Conservation (phyloP, 75 land plant species). For the Gnetum montanum region DNA sequence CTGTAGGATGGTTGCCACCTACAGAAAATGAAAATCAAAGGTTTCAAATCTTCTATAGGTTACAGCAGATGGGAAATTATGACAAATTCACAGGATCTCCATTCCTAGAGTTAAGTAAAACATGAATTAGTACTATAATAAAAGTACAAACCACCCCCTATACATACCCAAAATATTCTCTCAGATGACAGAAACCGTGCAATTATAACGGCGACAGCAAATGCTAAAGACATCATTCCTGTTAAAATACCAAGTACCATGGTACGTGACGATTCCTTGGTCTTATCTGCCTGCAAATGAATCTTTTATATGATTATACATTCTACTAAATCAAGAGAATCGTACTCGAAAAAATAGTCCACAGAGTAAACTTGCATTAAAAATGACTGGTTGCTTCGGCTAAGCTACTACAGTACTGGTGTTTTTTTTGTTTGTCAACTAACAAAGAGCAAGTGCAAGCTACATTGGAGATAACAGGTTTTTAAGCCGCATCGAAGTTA, state of each 20-base stretch:
- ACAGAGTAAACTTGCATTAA: too few species aligned
- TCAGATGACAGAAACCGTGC: slow-evolving; percentile 49
- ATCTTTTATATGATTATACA: too few species aligned
- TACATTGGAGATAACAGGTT: too few species aligned
- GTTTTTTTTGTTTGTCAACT: too few species aligned
- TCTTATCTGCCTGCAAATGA: slow-evolving; percentile 68
- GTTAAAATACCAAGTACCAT: slow-evolving; percentile 55
- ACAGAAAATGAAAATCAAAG: not conserved
- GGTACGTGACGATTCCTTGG: slow-evolving; percentile 34
- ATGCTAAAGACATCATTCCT: slow-evolving; percentile 40
- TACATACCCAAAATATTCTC: slow-evolving; percentile 38
- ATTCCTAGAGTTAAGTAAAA: not conserved
- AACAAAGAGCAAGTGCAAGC: too few species aligned
- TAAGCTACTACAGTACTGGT: too few species aligned
- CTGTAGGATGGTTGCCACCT: slow-evolving; percentile 34
- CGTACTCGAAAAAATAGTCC: too few species aligned
- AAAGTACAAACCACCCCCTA: not conserved
- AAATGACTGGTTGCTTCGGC: too few species aligned
- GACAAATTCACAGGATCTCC: not conserved
- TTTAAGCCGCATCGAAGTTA: too few species aligned
- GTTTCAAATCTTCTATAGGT: not conserved
- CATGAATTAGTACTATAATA: not conserved
- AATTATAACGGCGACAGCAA: slow-evolving; percentile 45
- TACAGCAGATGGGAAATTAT: too few species aligned
- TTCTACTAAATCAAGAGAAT: too few species aligned